Evolutionary conservation across 306 rosid genomes (phyloP).

Genomic region (Vachellia pachyceras): DNA sequence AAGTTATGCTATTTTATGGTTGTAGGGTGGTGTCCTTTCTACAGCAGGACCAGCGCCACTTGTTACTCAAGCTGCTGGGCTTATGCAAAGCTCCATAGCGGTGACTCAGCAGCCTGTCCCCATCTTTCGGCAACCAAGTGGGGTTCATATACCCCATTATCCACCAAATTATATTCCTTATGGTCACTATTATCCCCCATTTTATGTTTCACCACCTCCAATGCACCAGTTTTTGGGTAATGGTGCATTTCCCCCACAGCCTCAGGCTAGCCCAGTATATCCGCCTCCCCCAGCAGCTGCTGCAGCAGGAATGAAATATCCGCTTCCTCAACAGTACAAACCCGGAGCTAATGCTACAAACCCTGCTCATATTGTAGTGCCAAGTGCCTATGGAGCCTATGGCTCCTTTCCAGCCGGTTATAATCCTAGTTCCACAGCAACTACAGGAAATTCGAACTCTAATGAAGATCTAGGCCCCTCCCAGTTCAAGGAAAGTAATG

Average conservation of each 20-base stretch:
- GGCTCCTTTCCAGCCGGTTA: constrained; percentile 83
- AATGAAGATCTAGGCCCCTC: constrained; percentile 86
- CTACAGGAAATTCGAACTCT: constrained; percentile 66
- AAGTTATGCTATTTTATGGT: constrained; percentile 34
- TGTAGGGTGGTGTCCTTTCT: constrained; percentile 85
- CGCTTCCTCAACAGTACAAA: constrained; percentile 88
- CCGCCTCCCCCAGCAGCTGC: constrained; percentile 76
- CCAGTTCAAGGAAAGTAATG: constrained; percentile 86
- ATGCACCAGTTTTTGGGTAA: constrained; percentile 92
- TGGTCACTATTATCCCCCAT: constrained; percentile 81
- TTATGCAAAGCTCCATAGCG: constrained; percentile 87
- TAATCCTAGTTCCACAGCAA: constrained; percentile 75
- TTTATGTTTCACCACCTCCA: constrained; percentile 83
- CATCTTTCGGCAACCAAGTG: constrained; percentile 81
- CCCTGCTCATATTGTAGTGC: constrained; percentile 79
- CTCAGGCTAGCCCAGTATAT: constrained; percentile 81
- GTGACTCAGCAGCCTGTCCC: constrained; percentile 90
- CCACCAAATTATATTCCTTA: constrained; percentile 92
- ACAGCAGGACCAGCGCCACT: constrained; percentile 76
- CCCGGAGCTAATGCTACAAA: constrained; percentile 75
- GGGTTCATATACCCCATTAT: constrained; percentile 84
- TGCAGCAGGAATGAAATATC: constrained; percentile 79
- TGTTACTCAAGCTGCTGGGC: constrained; percentile 86
- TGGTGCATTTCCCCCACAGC: constrained; percentile 88
- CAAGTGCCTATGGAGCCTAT: constrained; percentile 78